A percentile compares a stretch with the other conserved stretches of the same genome.
These are phyloP conservation scores for Dioscorea alata DNA, from an alignment of 106 monocot genomes.

Conservation along the genomic window DNA sequence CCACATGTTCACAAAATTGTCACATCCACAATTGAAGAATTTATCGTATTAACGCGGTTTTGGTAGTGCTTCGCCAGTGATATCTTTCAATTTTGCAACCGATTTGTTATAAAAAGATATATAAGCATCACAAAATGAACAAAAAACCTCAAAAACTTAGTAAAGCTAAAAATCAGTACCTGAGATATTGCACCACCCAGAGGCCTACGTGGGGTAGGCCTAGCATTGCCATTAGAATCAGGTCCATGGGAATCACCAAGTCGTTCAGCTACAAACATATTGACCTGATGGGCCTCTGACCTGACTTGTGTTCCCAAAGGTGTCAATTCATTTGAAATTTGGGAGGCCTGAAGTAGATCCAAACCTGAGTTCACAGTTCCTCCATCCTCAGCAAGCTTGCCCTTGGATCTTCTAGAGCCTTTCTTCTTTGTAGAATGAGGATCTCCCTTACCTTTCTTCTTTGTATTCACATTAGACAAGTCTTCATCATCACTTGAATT, in stretches of 20 bases:
- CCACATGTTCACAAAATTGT: too few species aligned
- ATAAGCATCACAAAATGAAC: too few species aligned
- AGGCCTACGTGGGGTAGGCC: too few species aligned
- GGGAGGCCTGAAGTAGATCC: slow-evolving; percentile 4
- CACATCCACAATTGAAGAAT: too few species aligned
- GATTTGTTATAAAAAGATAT: too few species aligned
- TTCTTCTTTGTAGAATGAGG: neutral
- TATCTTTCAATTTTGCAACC: too few species aligned
- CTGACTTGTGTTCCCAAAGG: neutral
- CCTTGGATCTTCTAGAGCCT: slow-evolving; percentile 6
- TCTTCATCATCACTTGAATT: slow-evolving; percentile 80
- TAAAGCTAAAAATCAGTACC: too few species aligned
- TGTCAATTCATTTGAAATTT: neutral
- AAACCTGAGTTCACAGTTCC: neutral
- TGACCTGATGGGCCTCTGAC: neutral
- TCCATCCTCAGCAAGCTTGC: neutral
- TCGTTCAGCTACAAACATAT: slow-evolving; percentile 2
- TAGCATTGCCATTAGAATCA: slow-evolving; percentile 10
- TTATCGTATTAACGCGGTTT: too few species aligned
- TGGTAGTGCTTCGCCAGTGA: too few species aligned
- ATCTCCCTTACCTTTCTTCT: slow-evolving; percentile 30
- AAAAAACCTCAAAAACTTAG: too few species aligned
- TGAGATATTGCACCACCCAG: too few species aligned
- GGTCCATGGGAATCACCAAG: slow-evolving; percentile 1
- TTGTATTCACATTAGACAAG: slow-evolving; percentile 28